Evolutionary conservation across 495 filamentous ascomycete species (phyloP).

Genomic region (Chaetomidium leptoderma): DNA sequence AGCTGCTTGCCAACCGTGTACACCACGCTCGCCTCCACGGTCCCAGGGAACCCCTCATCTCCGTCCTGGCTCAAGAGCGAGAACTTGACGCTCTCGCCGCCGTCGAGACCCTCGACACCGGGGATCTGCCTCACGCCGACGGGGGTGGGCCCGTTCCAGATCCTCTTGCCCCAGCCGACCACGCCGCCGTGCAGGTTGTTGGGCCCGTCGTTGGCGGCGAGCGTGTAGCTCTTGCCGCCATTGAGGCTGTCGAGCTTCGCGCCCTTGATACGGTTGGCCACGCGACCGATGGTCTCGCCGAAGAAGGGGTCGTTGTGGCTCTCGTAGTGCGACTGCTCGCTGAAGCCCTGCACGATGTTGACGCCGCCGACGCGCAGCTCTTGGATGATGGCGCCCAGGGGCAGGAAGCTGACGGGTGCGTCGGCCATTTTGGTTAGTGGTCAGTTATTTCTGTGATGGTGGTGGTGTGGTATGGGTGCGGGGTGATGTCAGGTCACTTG

Average conservation of each 20-base stretch:
- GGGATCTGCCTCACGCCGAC: slow-evolving; percentile 47
- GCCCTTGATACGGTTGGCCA: slow-evolving; percentile 78
- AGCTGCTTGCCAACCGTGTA: slow-evolving; percentile 69
- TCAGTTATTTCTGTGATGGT: background rate
- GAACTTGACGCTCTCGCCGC: slow-evolving; percentile 73
- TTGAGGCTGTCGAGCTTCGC: slow-evolving; percentile 71
- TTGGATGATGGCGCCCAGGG: slow-evolving; percentile 84
- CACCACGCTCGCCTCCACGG: slow-evolving; percentile 69
- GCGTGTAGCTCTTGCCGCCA: slow-evolving; percentile 57
- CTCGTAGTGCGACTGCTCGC: slow-evolving; percentile 65
- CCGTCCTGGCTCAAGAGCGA: slow-evolving; percentile 66
- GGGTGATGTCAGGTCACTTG: slow-evolving; percentile 6
- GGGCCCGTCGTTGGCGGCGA: slow-evolving; percentile 68
- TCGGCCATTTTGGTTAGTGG: slow-evolving; percentile 34
- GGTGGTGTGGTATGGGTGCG: slow-evolving; percentile 14
- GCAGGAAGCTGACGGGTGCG: slow-evolving; percentile 62
- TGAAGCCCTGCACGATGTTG: slow-evolving; percentile 87
- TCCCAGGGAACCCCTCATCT: slow-evolving; percentile 84
- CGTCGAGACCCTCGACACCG: slow-evolving; percentile 52
- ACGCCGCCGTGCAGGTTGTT: slow-evolving; percentile 81
- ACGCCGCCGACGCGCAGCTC: slow-evolving; percentile 67
- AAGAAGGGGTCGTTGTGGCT: slow-evolving; percentile 72
- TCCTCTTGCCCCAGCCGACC: slow-evolving; percentile 77
- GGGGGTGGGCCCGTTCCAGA: slow-evolving; percentile 70
- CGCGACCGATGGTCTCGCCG: slow-evolving; percentile 88